Evolutionary conservation across 257 asterid species (phyloP), one percentile per base, ranked within the genome.

Genomic region (Catharanthus roseus): DNA sequence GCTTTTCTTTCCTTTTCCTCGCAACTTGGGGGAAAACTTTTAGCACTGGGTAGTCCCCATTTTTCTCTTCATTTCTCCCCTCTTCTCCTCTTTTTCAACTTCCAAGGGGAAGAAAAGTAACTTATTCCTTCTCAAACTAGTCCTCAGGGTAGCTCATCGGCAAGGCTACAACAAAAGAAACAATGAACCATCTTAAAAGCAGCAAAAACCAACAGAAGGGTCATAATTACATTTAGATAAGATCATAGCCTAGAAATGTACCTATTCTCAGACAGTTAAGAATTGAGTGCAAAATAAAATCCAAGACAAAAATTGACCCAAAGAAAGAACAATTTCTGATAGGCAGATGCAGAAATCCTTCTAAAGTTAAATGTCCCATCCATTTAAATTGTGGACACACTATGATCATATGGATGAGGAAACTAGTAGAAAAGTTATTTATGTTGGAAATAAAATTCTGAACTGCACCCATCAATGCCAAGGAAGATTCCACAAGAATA

Each of bases 91-190:
- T 62, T 62, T 33, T 34, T 15, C 47, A 33, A 33, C 26, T 61
- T 31, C 45, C 24, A 62, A 62, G 19, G 28, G 26, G 5, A 34
- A 62, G 45, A 10, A 34, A 62, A 33, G 28, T 36, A 62, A 34
- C 45, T 19, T 19, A 19, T n/a, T 62, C 11, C 42, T 60, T 33
- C 44, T 61, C 66, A 61, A 61, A 61, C 26, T 21, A 62, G 67
- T 62, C 38, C 67, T 62, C 67, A 34, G 28, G 67, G 41, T 12
- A 34, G 45, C 47, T 62, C 41, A 19, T 62, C 67, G 21, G 67
- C 67, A 62, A 34, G 8, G 57, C 57, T 44, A 44, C 41, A 42
- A 67, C 58, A 67, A 28, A 47, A 67, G 58, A 67, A 67, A 51
- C 8, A 5, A 49, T 18, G 72, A 16, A 67, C 47, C 39, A 67